Evolutionary conservation across 2,329 filamentous ascomycete genomes (phyloP).

Genomic region (Claviceps arundinis): DNA sequence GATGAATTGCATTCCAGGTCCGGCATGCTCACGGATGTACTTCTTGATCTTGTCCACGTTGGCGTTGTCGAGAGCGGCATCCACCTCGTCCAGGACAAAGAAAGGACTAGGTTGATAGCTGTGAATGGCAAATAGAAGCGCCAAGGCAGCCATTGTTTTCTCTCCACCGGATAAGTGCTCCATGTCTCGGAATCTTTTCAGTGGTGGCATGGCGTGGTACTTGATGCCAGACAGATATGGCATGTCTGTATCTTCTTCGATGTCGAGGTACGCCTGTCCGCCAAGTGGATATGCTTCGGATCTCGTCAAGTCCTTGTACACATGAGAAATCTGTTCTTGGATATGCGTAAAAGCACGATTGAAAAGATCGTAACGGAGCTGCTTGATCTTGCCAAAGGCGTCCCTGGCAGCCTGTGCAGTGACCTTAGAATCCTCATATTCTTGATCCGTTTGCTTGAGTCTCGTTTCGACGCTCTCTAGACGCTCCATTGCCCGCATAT

Average conservation of each 20-base stretch:
- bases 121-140: constrained; percentile 93
- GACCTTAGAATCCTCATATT: constrained; percentile 74
- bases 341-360: constrained; percentile 93
- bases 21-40: constrained; percentile 87
- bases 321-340: constrained; percentile 80
- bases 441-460: constrained; percentile 71
- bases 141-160: constrained; percentile 96
- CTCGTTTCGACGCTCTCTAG: constrained; percentile 75
- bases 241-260: constrained; percentile 86
- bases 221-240: constrained; percentile 93
- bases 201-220: constrained; percentile 95
- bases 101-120: constrained; percentile 92
- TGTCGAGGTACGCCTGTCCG: constrained; percentile 77
- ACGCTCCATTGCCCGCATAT: constrained; percentile 89
- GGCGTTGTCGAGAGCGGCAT: constrained; percentile 94
- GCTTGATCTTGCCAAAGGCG: constrained; percentile 71
- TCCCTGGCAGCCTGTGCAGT: constrained; percentile 63
- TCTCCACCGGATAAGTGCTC: constrained; percentile 94
- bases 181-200: constrained; percentile 98
- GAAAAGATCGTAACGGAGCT: constrained; percentile 78
- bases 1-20: constrained; percentile 97
- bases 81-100: constrained; percentile 96
- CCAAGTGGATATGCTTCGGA: constrained; percentile 88
- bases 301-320: constrained; percentile 90
- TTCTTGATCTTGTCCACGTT: constrained; percentile 94